A percentile compares a stretch with the other conserved stretches of the same genome.
phyloP scores from a whole-genome alignment of 352 stramenopile species.

The Phytophthora gonapodyides region DNA sequence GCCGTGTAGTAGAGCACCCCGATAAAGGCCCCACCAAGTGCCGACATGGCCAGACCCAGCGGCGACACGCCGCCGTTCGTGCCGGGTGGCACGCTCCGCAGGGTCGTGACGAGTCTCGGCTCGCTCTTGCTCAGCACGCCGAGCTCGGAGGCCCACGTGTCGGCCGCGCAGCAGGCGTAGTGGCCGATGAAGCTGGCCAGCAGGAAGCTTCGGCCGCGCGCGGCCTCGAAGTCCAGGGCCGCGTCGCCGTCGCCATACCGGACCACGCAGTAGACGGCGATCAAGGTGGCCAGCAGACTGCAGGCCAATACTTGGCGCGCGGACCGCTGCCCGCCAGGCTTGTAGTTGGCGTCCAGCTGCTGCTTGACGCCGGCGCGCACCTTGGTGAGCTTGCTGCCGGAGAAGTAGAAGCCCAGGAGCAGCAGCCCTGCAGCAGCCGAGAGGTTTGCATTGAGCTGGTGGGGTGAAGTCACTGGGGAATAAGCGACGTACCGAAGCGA shows the following conservation, averaged over 20 bases:
- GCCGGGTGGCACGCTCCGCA: constrained; percentile 81
- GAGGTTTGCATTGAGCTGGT: constrained; percentile 3
- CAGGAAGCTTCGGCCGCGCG: constrained; percentile 49
- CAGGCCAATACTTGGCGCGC: constrained; percentile 80
- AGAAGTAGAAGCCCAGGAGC: constrained; percentile 87
- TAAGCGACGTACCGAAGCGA: constrained; percentile 53
- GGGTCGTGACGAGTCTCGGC: constrained; percentile 89
- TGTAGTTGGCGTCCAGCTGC: constrained; percentile 75
- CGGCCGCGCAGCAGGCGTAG: constrained; percentile 92
- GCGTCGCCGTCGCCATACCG: constrained; percentile 47
- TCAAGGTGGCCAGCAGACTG: constrained; percentile 62
- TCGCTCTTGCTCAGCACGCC: constrained; percentile 83
- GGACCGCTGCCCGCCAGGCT: constrained; percentile 76
- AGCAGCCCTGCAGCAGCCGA: constrained; percentile 49
- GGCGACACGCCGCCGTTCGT: constrained; percentile 95
- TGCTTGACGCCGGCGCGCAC: constrained; percentile 61
- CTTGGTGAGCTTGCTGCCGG: constrained; percentile 86
- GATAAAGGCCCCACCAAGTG: constrained; percentile 88
- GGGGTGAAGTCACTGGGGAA: not conserved
- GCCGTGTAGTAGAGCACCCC: constrained; percentile 70
- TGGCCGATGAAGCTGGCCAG: constrained; percentile 89
- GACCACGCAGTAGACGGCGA: constrained; percentile 62
- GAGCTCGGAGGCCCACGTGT: constrained; percentile 96
- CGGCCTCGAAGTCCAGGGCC: constrained; percentile 41
- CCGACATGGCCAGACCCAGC: constrained; percentile 79